Evolutionary conservation across 2,329 filamentous ascomycete species (phyloP), one percentile per base, ranked within the genome.

Genomic region (Fusarium buharicum): DNA sequence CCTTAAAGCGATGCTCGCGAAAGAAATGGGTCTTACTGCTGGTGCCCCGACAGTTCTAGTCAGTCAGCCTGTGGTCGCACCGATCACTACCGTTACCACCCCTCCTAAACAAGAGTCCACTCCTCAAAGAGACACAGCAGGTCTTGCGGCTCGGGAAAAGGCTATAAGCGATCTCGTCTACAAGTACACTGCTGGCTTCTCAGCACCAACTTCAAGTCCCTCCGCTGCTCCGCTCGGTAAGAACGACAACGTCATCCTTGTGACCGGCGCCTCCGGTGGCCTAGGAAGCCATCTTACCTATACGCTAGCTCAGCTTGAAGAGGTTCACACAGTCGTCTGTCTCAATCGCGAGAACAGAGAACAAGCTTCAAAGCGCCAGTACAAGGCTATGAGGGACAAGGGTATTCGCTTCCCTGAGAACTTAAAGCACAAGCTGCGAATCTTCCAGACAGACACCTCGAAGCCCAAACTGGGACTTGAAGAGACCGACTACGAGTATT

Each of bases 301-400:
- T 6, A 46, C 60, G 3, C 38, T 63, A 0, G 60, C 60, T 0
- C 60, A 61, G 1, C 45, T 63, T 2, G 55, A 64, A 24, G n/a
- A 64, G 2, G 50, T 63, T 2, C 28, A 33, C 8, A 46, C 60
- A 0, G n/a, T 63, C 7, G 10, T 63, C 0, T 63, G 60, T 17
- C 27, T 63, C n/a, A 63, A 63, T 14, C 60, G 60, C 0, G 16
- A 37, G 1, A 63, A 63, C 30, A 50, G 20, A 4, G 60, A 63
- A 6, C 49, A 61, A 0, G 28, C 60, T 0, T 20, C 16, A 0
- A 37, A 37, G 0, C 55, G 60, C 0, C 60, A 63, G 20, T 64
- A 61, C 41, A 63, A 56, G 33, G 24, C 60, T 2, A 63, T 63
- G 60, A 50, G 60, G 1, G 60, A 63, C 8, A 63, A 63, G 30